Conservation (phyloP, 352 stramenopile species). For the Phytopythium cucurbitacearum region DNA sequence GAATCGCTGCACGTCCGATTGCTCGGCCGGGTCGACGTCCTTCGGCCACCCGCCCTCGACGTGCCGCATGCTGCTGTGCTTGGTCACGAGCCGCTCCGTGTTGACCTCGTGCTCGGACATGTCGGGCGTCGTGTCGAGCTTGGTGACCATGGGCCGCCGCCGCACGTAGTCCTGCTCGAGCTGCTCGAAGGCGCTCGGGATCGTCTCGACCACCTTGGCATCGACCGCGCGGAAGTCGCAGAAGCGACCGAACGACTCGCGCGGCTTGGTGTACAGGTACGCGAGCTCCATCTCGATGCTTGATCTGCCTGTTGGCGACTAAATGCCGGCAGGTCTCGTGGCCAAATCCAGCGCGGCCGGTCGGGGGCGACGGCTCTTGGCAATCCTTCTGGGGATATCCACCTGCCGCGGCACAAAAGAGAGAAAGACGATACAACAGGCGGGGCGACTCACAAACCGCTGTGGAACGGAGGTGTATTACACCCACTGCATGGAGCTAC, state of each 20-base stretch:
- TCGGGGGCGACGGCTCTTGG: not conserved
- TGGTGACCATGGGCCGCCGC: constrained; percentile 81
- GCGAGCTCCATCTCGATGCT: constrained; percentile 75
- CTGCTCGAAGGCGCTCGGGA: constrained; percentile 68
- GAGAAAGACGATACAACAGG: not conserved
- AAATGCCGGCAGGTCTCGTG: not conserved
- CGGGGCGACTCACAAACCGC: not conserved
- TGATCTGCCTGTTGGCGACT: not conserved
- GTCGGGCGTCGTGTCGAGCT: constrained; percentile 88
- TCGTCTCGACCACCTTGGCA: constrained; percentile 88
- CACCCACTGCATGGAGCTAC: too few species aligned
- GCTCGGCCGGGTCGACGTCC: constrained; percentile 95
- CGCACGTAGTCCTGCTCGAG: constrained; percentile 90
- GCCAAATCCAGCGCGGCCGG: not conserved
- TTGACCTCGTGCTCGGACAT: constrained; percentile 93
- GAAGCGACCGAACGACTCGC: constrained; percentile 91
- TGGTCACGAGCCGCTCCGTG: constrained; percentile 91
- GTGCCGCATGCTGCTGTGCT: constrained; percentile 93
- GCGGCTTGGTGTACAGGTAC: constrained; percentile 89
- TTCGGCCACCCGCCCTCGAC: constrained; percentile 96
- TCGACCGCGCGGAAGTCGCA: constrained; percentile 91
- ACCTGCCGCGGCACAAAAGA: not conserved
- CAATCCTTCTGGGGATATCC: not conserved
- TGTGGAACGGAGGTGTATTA: too few species aligned
- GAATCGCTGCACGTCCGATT: constrained; percentile 94